These are phyloP conservation scores for Zymoseptoria crescenta DNA, from an alignment of 2,329 filamentous ascomycete genomes.

Conservation along the genomic window DNA sequence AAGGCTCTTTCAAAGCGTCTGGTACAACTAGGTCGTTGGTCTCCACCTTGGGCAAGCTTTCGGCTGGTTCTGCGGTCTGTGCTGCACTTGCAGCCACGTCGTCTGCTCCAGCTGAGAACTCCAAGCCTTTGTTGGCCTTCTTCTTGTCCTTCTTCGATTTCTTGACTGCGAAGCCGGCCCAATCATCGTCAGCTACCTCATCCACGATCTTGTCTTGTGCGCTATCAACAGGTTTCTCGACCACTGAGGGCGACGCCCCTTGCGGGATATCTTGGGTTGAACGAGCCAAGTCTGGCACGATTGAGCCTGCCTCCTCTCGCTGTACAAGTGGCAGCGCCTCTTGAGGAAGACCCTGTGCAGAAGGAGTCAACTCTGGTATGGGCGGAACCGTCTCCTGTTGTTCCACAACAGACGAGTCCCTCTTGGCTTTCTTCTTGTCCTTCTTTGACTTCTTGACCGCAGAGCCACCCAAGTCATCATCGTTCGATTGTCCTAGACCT, in stretches of 20 bases:
- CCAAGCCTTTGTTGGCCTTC: slow-evolving; percentile 19
- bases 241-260: background rate
- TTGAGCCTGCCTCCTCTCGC: background rate
- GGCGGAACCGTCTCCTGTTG: background rate
- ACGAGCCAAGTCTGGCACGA: background rate
- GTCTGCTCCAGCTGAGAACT: background rate
- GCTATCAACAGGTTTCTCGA: background rate
- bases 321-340: background rate
- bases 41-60: background rate
- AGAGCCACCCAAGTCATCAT: slow-evolving; percentile 15
- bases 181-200: slow-evolving; percentile 1
- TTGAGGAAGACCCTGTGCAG: background rate
- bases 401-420: background rate
- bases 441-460: slow-evolving; percentile 32
- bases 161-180: slow-evolving; percentile 12
- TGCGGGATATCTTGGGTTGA: background rate
- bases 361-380: background rate
- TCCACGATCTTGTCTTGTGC: background rate
- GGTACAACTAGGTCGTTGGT: slow-evolving; percentile 1
- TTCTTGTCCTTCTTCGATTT: slow-evolving; percentile 26
- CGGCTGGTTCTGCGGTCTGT: too few species aligned
- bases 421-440: slow-evolving; percentile 33
- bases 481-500: background rate
- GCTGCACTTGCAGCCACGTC: background rate
- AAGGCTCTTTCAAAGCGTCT: background rate